Percentiles rank a stretch among this genome's conserved stretches.
Conservation (phyloP, 106 monocot genomes). For the Acanthochlamys bracteata region DNA sequence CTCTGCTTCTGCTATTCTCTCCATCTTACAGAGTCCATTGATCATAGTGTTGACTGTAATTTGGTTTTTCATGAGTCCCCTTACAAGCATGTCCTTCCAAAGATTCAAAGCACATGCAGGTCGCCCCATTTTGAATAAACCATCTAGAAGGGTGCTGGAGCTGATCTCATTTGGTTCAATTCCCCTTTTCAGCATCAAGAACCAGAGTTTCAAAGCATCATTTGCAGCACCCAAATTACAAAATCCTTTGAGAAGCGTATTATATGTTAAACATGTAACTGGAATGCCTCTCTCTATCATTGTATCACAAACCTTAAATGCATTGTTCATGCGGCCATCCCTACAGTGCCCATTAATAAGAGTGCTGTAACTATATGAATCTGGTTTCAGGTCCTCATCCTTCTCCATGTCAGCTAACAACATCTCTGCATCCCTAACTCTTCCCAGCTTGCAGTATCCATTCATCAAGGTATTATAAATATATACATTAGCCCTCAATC, state of each 20-base stretch:
- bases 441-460: constrained; percentile 81
- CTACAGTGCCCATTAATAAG: constrained; percentile 77
- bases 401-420: constrained; percentile 66
- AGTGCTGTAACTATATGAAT: constrained; percentile 81
- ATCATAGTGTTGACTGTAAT: constrained; percentile 64
- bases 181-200: constrained; percentile 79
- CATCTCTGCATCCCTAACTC: constrained; percentile 56
- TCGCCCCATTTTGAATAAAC: constrained; percentile 61
- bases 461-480: constrained; percentile 66
- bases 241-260: constrained; percentile 77
- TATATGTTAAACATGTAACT: constrained; percentile 59
- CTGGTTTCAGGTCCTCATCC: constrained; percentile 33
- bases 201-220: constrained; percentile 82
- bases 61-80: constrained; percentile 57
- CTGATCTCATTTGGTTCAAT: constrained; percentile 83
- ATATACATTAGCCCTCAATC: constrained; percentile 39
- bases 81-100: constrained; percentile 67
- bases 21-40: constrained; percentile 73
- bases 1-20: constrained; percentile 61
- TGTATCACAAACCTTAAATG: constrained; percentile 56
- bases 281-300: constrained; percentile 51
- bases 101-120: constrained; percentile 51
- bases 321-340: constrained; percentile 53
- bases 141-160: constrained; percentile 68
- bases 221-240: constrained; percentile 33